These are phyloP conservation scores for Rhododendron vialii DNA, from an alignment of 148 eudicot genomes.

Conservation along the genomic window DNA sequence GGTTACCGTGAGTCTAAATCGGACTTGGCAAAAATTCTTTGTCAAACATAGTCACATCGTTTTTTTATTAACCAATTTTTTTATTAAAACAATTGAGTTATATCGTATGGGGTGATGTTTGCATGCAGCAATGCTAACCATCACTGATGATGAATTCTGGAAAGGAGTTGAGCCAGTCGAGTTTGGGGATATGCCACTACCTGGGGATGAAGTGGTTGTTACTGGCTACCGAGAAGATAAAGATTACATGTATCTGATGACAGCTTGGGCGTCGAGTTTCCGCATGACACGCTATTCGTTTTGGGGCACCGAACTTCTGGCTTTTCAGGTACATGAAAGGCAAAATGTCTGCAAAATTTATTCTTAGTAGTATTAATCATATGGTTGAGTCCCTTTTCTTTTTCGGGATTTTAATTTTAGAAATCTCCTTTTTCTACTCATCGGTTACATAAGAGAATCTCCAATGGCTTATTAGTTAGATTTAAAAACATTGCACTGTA, in stretches of 20 bases:
- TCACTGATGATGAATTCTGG: neutral
- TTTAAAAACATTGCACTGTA: no score
- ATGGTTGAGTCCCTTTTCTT: neutral
- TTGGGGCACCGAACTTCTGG: neutral
- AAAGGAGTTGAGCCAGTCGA: neutral
- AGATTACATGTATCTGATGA: neutral
- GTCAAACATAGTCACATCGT: no score
- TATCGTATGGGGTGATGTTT: neutral
- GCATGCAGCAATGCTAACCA: neutral
- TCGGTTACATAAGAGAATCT: neutral
- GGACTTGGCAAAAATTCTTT: no score
- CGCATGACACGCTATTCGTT: neutral
- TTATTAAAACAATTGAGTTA: neutral
- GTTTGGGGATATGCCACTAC: neutral
- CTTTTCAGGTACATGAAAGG: neutral
- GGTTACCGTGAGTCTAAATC: no score
- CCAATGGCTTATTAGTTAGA: neutral
- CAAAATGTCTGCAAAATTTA: neutral
- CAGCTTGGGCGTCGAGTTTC: neutral
- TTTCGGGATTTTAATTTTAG: neutral
- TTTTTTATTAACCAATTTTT: no score
- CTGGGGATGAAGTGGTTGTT: neutral
- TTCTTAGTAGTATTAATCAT: neutral
- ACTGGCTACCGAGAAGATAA: no score
- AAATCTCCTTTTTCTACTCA: no score